These are phyloP conservation scores for Pyrenophora seminiperda DNA, from an alignment of 2,329 filamentous ascomycete species.

Conservation along the genomic window DNA sequence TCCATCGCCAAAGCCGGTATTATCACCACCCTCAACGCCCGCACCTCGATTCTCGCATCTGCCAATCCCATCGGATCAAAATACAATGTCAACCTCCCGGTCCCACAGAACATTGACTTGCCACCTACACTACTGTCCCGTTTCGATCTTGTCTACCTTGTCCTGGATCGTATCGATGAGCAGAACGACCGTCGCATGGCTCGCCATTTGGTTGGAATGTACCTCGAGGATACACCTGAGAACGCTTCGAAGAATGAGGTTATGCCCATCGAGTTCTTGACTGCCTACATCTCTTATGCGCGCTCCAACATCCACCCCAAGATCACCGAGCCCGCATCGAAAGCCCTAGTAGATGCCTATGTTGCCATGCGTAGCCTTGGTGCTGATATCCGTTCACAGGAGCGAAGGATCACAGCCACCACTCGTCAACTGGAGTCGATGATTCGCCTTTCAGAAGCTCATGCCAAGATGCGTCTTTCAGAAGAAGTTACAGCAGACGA, in stretches of 20 bases:
- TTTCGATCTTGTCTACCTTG: constrained; percentile 96
- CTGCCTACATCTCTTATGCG: constrained; percentile 95
- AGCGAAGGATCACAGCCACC: constrained; percentile 96
- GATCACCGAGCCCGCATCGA: constrained; percentile 78
- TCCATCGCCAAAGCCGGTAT: constrained; percentile 80
- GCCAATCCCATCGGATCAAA: constrained; percentile 98
- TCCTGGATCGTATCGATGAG: constrained; percentile 92
- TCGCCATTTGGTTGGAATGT: constrained; percentile 93
- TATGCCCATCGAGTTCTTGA: constrained; percentile 87
- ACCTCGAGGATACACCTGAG: constrained; percentile 91
- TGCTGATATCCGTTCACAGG: constrained; percentile 70
- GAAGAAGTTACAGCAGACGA: constrained; percentile 76
- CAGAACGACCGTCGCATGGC: constrained; percentile 85
- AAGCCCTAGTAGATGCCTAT: constrained; percentile 83
- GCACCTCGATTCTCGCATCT: constrained; percentile 93
- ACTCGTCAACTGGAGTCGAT: constrained; percentile 96
- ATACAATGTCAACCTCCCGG: constrained; percentile 93
- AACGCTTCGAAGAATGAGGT: constrained; percentile 81
- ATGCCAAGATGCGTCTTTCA: constrained; percentile 95
- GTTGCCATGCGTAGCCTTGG: constrained; percentile 95
- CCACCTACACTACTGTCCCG: constrained; percentile 92
- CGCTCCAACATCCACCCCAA: constrained; percentile 82
- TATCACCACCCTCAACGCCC: constrained; percentile 87
- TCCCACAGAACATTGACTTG: constrained; percentile 97
- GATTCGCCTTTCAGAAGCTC: constrained; percentile 95